Evolutionary conservation across 495 filamentous ascomycete genomes (phyloP).

Genomic region (Arthonia radiata): DNA sequence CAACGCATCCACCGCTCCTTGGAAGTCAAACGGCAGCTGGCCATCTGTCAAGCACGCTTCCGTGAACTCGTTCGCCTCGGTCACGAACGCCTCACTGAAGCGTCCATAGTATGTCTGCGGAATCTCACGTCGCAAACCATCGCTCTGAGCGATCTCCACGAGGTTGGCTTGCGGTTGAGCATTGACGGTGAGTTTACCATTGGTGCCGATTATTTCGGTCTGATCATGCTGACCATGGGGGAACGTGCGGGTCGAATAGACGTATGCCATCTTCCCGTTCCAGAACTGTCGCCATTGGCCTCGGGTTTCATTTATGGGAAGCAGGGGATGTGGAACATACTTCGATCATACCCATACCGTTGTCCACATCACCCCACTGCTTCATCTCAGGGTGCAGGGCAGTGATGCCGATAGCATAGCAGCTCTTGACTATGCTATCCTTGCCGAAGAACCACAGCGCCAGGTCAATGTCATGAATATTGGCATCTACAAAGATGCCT

Average conservation of each 20-base stretch:
- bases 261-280: conserved; percentile 33
- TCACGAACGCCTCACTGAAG: conserved; percentile 37
- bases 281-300: too few species aligned
- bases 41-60: conserved; percentile 24
- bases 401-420: conserved; percentile 28
- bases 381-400: conserved; percentile 34
- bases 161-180: conserved; percentile 24
- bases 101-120: conserved; percentile 33
- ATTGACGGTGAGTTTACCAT: conserved; percentile 33
- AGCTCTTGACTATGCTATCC: conserved; percentile 19
- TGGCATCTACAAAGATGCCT: conserved; percentile 33
- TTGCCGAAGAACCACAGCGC: conserved; percentile 29
- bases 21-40: conserved; percentile 26
- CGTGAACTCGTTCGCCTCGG: conserved; percentile 35
- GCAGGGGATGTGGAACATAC: too few species aligned
- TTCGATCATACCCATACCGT: conserved; percentile 37
- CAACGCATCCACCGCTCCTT: conserved; percentile 30
- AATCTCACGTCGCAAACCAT: conserved; percentile 28
- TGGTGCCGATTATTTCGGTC: conserved; percentile 38
- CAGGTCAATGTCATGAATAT: conserved; percentile 33
- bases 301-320: too few species aligned
- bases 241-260: conserved; percentile 37
- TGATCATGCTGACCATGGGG: conserved; percentile 36
- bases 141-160: conserved; percentile 23
- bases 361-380: conserved; percentile 34